Conservation (phyloP, 345 rosid genomes). For the Mangifera indica region DNA sequence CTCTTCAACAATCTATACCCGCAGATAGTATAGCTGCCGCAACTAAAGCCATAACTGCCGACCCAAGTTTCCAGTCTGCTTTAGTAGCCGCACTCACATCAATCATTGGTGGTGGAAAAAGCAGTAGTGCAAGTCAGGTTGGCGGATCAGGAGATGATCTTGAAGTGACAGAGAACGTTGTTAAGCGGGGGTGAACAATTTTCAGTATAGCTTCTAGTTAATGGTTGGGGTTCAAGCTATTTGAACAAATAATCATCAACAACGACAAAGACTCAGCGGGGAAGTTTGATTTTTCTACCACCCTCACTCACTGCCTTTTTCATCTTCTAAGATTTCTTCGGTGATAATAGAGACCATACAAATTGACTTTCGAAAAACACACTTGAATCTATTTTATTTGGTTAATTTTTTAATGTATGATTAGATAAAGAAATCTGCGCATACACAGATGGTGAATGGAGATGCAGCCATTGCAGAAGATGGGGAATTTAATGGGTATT, state of each 20-base stretch:
- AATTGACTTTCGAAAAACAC: constrained; percentile 12
- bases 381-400: too few relatives aligned
- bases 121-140: neutral
- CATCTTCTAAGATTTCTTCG: constrained; percentile 37
- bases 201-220: constrained; percentile 1
- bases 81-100: constrained; percentile 70
- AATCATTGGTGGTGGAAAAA: constrained; percentile 37
- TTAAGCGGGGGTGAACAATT: constrained; percentile 20
- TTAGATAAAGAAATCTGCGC: constrained; percentile 6
- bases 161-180: neutral
- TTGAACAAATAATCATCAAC: constrained; percentile 22
- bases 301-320: constrained; percentile 35
- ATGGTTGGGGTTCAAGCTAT: constrained; percentile 24
- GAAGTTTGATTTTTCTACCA: constrained; percentile 33
- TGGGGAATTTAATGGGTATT: too few relatives aligned
- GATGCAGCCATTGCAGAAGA: neutral
- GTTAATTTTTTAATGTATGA: neutral
- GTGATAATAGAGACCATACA: constrained; percentile 28
- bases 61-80: constrained; percentile 82
- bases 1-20: constrained; percentile 28
- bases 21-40: constrained; percentile 54
- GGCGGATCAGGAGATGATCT: constrained; percentile 17
- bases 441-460: neutral
- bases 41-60: constrained; percentile 67
- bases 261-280: constrained; percentile 25